Evolutionary conservation across 805 yeast genomes (phyloP), one percentile per base, ranked within the genome.

Genomic region (Schwanniomyces polymorphus): DNA sequence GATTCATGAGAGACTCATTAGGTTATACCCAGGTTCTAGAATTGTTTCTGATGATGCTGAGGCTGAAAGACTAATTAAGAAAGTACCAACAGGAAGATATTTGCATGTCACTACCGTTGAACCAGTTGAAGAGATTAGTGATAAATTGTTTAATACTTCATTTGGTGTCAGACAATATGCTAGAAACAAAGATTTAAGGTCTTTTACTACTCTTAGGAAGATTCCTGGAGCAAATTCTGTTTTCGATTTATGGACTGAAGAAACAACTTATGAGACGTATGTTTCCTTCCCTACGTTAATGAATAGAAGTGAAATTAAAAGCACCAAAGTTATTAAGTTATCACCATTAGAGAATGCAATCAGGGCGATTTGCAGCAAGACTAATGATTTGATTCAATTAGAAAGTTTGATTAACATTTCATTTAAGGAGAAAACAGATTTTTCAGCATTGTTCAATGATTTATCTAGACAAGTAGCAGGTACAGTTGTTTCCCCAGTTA

Each of bases 291-390:
- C 97, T 23, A 86, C 96, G 0, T 76, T 90, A 64, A 86, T 89
- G 87, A 87, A 89, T 61, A 76, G 96, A 65, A 81, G 91, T 54
- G 94, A 87, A 59, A 80, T 90, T 53, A 78, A 76, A 50, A 48
- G 59, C 3, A 70, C 78, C 8, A 65, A 62, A 7, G 72, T 74
- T 5, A 74, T 76, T 21, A 84, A 79, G 55, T 67, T 88, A 41
- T 86, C 96, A n/a, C 97, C 97, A 11, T 72, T 89, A 48, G 86
- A 88, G 56, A 90, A 87, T 67, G 97, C 97, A 0, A 72, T 86
- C 46, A 76, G 86, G 53, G 75, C 88, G 3, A 68, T 91, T 47
- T 70, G 79, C 40, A 71, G 76, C 46, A 89, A 87, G 70, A 86
- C 84, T 44, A 84, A 84, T 56, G 95, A 89, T 54, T 72, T 90